Base-by-base conservation (phyloP, 2,329 filamentous ascomycete genomes). In the Monilinia polystroma region DNA sequence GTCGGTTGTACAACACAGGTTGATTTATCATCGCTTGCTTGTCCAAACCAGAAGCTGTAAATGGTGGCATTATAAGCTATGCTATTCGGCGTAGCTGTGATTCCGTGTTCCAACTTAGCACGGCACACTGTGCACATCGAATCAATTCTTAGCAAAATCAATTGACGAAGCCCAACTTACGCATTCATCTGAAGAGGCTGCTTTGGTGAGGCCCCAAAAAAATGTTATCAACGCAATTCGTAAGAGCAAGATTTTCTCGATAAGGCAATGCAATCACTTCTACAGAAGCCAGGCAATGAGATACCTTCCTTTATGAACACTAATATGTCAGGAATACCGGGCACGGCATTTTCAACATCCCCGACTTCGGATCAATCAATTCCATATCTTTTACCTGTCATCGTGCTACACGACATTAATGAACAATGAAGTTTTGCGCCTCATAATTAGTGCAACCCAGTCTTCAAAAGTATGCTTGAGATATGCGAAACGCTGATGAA, bases 11-110 rank as follows among this genome's bases (percentile, higher is more conserved):
- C 38, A 55, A 23, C 18, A 56, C 23, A 64, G 4, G n/a, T 43
- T 49, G 59, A 3, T 26, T 12, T 38, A 53, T 63, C 32, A 43
- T 63, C 47, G 45, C 32, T 47, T 41, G 32, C 29, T 63, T 63
- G 59, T 38, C 47, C n/a, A 20, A 32, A 52, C 47, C 47, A 63
- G n/a, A 49, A 53, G 6, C 47, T 32, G 4, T 26, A 41, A 35
- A 53, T 26, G n/a, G n/a, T 41, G 26, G 29, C 8, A 51, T 53
- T 38, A 26, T 63, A 52, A 29, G 55, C 55, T 45, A 18, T 45
- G 35, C 55, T 57, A 20, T 57, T 45, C 14, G 38, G 38, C 11
- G 14, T 23, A 12, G 38, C 55, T 10, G 35, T 26, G 7, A 57
- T 57, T 23, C 29, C n/a, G 55, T 14, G 18, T 43, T 26, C 20